phyloP scores from a whole-genome alignment of 345 rosid species.

The Chamaenerion angustifolium region DNA sequence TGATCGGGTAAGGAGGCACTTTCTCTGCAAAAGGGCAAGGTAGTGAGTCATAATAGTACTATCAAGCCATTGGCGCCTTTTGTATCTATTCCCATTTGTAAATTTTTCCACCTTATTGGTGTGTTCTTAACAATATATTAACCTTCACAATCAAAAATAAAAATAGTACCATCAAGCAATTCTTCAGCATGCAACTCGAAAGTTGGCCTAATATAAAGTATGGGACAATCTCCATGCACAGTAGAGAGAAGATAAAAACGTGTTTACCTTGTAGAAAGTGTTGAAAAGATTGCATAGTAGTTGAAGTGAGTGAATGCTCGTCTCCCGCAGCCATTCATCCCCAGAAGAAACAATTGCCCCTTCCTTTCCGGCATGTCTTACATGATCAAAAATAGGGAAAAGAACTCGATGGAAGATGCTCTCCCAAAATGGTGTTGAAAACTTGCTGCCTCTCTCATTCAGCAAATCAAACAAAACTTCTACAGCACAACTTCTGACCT shows the following conservation, averaged over 20 bases:
- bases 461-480: constrained; percentile 88
- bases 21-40: no score
- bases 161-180: no score
- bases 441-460: constrained; percentile 84
- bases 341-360: constrained; percentile 41
- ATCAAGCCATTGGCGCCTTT: no score
- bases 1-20: no score
- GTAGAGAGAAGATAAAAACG: not conserved
- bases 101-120: no score
- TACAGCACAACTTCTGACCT: constrained; percentile 80
- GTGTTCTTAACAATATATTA: no score
- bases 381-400: constrained; percentile 90
- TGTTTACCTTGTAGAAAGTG: constrained; percentile 47
- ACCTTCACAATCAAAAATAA: no score
- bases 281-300: constrained; percentile 93
- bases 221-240: not conserved
- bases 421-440: constrained; percentile 81
- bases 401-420: constrained; percentile 83
- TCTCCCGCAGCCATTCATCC: constrained; percentile 76
- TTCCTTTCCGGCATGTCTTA: constrained; percentile 80
- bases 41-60: no score
- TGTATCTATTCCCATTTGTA: no score
- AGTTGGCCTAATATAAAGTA: not conserved
- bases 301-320: constrained; percentile 80
- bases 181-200: no score